Base-by-base conservation (phyloP, 2,329 filamentous ascomycete genomes). In the Aspergillus floridensis region DNA sequence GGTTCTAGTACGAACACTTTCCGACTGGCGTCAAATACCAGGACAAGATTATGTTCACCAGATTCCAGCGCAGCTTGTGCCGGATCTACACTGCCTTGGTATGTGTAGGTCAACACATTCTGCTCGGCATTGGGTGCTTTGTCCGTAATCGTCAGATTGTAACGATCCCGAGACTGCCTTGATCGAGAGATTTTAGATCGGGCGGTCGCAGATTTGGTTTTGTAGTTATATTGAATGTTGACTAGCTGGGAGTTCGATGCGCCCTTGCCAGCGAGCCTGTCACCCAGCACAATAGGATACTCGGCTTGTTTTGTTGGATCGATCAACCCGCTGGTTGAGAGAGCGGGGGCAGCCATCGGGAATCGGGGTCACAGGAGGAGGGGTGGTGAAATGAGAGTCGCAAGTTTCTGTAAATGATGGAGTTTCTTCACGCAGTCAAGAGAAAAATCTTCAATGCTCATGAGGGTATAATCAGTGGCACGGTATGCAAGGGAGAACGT, bases 1-100 rank as follows among this genome's bases (percentile, higher is more conserved):
- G 86, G 87, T 77, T 97, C 92, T 57, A 97, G 82, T 29, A 95
- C 86, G 65, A 95, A 95, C 58, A 84, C 88, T 69, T 93, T 86
- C 55, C 86, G 86, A 19, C 82, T 79, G 8, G 88, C 82, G 74
- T 96, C 90, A 70, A 93, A 95, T 59, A 93, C 84, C 54, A 96
- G 82, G 10, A 83, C 79, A 51, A 79, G 65, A 51, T 72, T 73
- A 56, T 69, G 72, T 35, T 72, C 69, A 35, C 71, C 66, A 2
- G 68, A 63, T 31, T 68, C 68, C 21, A 67, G 68, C 12, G 65
- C 63, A n/a, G 64, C 55, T 58, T 70, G 64, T 12, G 69, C 61
- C 12, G 76, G 72, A 58, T 76, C 76, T 32, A 78, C 72, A 51
- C 75, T 77, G 44, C 77, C 76, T 64, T 72, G 64, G 61, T 78